Percentiles rank a stretch among this genome's conserved stretches.
Evolutionary conservation across 345 rosid genomes (phyloP).

Genomic region (Aegle marmelos): DNA sequence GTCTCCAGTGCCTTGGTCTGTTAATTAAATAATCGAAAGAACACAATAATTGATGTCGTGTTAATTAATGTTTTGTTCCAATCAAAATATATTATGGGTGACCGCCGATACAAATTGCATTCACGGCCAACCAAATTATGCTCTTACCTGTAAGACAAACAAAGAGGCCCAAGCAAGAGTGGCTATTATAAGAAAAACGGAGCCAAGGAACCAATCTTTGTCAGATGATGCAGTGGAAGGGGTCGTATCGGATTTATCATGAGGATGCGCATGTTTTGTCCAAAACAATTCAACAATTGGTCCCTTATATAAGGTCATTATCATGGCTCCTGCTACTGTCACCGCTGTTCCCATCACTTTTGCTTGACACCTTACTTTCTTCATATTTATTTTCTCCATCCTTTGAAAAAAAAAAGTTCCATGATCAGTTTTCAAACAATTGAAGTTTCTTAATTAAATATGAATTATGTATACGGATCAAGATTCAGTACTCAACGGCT

Average conservation of each 20-base stretch:
- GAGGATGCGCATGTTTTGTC: constrained; percentile 44
- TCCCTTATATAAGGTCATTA: constrained; percentile 89
- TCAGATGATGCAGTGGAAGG: constrained; percentile 18
- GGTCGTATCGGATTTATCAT: constrained; percentile 4
- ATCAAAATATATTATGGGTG: background rate
- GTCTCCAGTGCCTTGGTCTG: constrained; percentile 83
- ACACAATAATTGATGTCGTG: background rate
- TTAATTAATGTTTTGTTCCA: background rate
- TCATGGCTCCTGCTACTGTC: constrained; percentile 81
- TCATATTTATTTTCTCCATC: constrained; percentile 76
- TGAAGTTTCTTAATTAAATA: background rate
- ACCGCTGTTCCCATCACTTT: constrained; percentile 69
- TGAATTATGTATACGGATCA: background rate
- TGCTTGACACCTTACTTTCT: constrained; percentile 71
- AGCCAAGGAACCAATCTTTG: constrained; percentile 68
- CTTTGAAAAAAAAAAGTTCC: constrained; percentile 35
- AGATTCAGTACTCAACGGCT: too few relatives aligned
- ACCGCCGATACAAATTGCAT: too few relatives aligned
- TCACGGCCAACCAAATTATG: too few relatives aligned
- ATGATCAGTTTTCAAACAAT: too few relatives aligned
- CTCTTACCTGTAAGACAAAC: constrained; percentile 65
- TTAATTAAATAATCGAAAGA: background rate
- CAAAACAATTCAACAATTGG: constrained; percentile 56
- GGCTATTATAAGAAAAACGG: constrained; percentile 74
- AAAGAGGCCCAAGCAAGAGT: constrained; percentile 88